A percentile compares a stretch with the other conserved stretches of the same genome.
Conservation (phyloP, 2,329 filamentous ascomycete species). For the Trichoderma hamatum region DNA sequence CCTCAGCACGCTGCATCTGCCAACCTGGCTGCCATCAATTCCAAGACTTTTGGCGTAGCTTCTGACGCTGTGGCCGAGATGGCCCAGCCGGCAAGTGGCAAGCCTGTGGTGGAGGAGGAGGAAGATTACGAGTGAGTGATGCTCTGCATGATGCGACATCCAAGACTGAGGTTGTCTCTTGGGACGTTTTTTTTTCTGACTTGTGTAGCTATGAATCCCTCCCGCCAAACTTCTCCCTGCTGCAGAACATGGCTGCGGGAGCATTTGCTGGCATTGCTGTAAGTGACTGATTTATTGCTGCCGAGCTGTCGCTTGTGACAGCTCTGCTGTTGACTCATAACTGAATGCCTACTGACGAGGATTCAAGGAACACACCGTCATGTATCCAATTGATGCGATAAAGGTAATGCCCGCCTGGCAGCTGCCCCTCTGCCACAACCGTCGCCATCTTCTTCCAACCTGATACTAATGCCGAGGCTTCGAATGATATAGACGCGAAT, state of each 20-base stretch:
- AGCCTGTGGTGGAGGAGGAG: conserved; percentile 52
- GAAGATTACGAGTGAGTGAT: conserved; percentile 67
- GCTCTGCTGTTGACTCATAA: not conserved
- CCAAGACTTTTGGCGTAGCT: conserved; percentile 63
- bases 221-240: conserved; percentile 89
- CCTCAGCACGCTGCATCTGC: conserved; percentile 38
- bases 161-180: not conserved
- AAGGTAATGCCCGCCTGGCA: conserved; percentile 64
- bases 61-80: conserved; percentile 69
- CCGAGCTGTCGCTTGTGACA: not conserved
- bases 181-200: not conserved
- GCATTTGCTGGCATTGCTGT: conserved; percentile 96
- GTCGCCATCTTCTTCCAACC: not conserved
- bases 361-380: conserved; percentile 88
- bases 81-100: conserved; percentile 69
- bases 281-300: conserved; percentile 48
- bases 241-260: conserved; percentile 93
- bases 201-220: conserved; percentile 83
- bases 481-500: conserved; percentile 75
- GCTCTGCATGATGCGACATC: not conserved
- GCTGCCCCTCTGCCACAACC: not conserved
- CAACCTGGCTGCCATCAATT: conserved; percentile 66
- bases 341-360: conserved; percentile 29
- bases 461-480: conserved; percentile 4
- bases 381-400: conserved; percentile 98